Conservation (phyloP, 2,329 filamentous ascomycete species). For the Cordyceps fumosorosea region DNA sequence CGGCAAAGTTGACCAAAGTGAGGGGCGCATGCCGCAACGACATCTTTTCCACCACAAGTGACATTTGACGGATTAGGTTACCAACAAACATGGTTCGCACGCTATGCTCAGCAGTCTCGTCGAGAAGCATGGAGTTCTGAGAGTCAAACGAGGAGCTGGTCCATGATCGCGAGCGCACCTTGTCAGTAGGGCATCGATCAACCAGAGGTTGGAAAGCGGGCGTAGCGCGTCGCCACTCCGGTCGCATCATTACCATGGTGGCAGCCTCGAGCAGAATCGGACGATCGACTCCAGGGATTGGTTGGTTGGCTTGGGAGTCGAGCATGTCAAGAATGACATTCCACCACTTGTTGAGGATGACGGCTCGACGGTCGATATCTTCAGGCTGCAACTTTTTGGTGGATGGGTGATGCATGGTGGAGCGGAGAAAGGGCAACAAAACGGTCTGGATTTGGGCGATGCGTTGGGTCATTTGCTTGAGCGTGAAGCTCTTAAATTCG, state of each 20-base stretch:
- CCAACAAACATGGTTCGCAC: conserved; percentile 79
- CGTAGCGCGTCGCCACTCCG: conserved; percentile 76
- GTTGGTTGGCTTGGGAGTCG: conserved; percentile 59
- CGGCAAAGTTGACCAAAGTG: conserved; percentile 76
- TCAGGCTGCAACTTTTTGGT: conserved; percentile 61
- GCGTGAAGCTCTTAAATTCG: conserved; percentile 52
- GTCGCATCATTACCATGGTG: conserved; percentile 76
- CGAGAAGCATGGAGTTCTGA: conserved; percentile 46
- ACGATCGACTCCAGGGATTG: conserved; percentile 76
- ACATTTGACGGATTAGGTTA: conserved; percentile 77
- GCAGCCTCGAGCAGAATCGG: conserved; percentile 73
- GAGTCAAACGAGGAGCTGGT: conserved; percentile 58
- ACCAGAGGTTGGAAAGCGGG: conserved; percentile 58
- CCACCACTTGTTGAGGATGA: conserved; percentile 90
- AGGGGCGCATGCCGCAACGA: conserved; percentile 61
- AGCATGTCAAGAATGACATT: conserved; percentile 73
- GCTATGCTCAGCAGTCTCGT: conserved; percentile 75
- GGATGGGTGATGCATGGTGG: conserved; percentile 61
- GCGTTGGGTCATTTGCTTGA: conserved; percentile 66
- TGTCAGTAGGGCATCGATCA: conserved; percentile 46
- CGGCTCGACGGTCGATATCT: conserved; percentile 72
- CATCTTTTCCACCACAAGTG: conserved; percentile 83
- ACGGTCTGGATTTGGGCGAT: conserved; percentile 66
- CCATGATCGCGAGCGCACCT: conserved; percentile 37
- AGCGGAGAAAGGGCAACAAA: conserved; percentile 70